These are phyloP conservation scores for Tylopilus sp. DNA, from an alignment of 768 basidiomycete species.

Conservation along the genomic window DNA sequence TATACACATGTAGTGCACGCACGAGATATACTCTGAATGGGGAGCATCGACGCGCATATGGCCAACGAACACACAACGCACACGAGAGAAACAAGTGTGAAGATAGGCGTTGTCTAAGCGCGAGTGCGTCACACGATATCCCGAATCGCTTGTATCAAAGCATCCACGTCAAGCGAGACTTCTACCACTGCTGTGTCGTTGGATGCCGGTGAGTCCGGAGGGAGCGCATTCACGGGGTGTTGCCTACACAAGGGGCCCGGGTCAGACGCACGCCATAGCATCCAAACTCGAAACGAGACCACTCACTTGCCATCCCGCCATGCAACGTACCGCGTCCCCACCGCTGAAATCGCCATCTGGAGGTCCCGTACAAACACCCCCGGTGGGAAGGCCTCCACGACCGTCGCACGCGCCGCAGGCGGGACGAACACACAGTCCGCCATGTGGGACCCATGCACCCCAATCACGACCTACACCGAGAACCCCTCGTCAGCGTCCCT, in stretches of 20 bases:
- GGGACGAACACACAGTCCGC: constrained; percentile 1
- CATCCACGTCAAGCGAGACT: not conserved
- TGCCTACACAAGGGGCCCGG: not conserved
- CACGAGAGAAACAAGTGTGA: not conserved
- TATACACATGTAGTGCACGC: too few species aligned
- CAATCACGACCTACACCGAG: constrained; percentile 2
- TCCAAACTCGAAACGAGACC: not conserved
- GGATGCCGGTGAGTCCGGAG: not conserved
- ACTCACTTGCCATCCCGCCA: constrained; percentile 3
- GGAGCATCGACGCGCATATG: too few species aligned
- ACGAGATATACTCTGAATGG: too few species aligned
- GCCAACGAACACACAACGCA: too few species aligned
- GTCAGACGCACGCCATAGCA: not conserved
- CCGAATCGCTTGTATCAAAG: not conserved
- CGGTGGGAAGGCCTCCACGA: constrained; percentile 3
- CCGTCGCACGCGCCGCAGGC: not conserved
- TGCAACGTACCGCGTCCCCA: constrained; percentile 1
- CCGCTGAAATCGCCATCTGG: not conserved
- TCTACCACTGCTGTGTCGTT: not conserved
- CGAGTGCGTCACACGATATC: not conserved
- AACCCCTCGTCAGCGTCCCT: not conserved
- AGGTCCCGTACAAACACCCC: constrained; percentile 1
- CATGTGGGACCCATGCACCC: constrained; percentile 4
- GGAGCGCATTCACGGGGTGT: not conserved
- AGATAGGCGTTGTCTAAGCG: too few species aligned